Evolutionary conservation across 1,139 yeast genomes (phyloP).

Genomic region (Starmera stellimalicola): DNA sequence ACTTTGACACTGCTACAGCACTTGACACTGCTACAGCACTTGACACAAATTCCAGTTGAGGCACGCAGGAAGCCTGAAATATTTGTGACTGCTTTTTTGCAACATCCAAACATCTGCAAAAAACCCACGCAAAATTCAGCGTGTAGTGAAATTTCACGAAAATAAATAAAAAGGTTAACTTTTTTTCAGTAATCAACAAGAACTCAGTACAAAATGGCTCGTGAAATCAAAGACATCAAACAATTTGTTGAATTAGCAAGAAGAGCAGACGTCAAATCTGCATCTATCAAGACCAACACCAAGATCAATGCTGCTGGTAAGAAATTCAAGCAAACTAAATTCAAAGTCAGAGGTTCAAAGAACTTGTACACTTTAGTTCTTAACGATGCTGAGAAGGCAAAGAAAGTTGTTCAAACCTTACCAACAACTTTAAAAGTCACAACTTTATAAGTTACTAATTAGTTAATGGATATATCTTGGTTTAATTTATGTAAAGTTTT

Average conservation of each 20-base stretch:
- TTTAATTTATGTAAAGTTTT: no score
- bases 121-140: not conserved
- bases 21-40: no score
- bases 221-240: constrained; percentile 92
- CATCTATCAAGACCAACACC: constrained; percentile 85
- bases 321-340: constrained; percentile 88
- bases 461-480: not conserved
- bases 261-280: constrained; percentile 92
- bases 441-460: constrained; percentile 37
- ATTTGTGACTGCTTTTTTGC: constrained; percentile 1
- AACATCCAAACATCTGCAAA: no score
- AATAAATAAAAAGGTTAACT: not conserved
- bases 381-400: constrained; percentile 95
- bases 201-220: constrained; percentile 5
- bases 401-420: constrained; percentile 95
- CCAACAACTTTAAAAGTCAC: constrained; percentile 89
- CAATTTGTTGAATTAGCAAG: constrained; percentile 97
- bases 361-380: constrained; percentile 93
- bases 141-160: not conserved
- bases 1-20: no score
- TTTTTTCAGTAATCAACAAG: not conserved
- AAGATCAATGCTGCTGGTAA: constrained; percentile 81
- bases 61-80: no score
- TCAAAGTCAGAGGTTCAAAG: constrained; percentile 97
- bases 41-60: no score